A percentile compares a stretch with the other conserved stretches of the same genome.
Evolutionary conservation across 2,329 filamentous ascomycete genomes (phyloP).

Genomic region (Phyllosticta capitalensis): DNA sequence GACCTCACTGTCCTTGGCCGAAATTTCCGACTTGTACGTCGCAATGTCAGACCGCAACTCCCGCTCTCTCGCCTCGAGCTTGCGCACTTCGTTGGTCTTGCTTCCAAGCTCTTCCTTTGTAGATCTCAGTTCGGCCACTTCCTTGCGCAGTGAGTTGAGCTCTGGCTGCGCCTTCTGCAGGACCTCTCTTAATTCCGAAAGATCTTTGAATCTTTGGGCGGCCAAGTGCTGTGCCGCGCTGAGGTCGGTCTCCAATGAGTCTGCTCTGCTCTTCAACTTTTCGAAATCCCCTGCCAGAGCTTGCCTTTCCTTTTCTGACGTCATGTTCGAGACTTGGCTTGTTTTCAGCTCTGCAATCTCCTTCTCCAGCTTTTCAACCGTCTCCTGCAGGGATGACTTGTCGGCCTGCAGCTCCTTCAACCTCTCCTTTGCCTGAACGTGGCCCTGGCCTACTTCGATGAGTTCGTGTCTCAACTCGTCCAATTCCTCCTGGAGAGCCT

Average conservation of each 20-base stretch:
- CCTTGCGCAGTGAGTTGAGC: slow-evolving; percentile 65
- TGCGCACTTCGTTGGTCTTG: slow-evolving; percentile 55
- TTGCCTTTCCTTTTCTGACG: slow-evolving; percentile 43
- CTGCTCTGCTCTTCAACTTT: slow-evolving; percentile 59
- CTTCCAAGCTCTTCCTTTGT: slow-evolving; percentile 64
- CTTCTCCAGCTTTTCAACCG: slow-evolving; percentile 59
- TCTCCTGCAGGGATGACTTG: slow-evolving; percentile 55
- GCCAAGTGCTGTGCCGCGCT: slow-evolving; percentile 79
- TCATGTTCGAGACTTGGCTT: slow-evolving; percentile 36
- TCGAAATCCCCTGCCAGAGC: slow-evolving; percentile 57
- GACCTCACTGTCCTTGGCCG: slow-evolving; percentile 70
- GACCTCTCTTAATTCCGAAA: slow-evolving; percentile 69
- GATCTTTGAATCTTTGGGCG: slow-evolving; percentile 77
- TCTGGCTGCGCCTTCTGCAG: slow-evolving; percentile 82
- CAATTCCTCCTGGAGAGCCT: slow-evolving; percentile 75
- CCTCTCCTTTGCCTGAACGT: slow-evolving; percentile 72
- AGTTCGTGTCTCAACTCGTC: slow-evolving; percentile 74
- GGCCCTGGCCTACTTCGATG: slow-evolving; percentile 67
- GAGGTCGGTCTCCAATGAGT: slow-evolving; percentile 69
- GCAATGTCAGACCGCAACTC: slow-evolving; percentile 68
- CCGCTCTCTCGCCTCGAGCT: slow-evolving; percentile 73
- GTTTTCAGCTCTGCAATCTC: slow-evolving; percentile 53
- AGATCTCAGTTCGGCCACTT: slow-evolving; percentile 63
- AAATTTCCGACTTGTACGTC: slow-evolving; percentile 57
- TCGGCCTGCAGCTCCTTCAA: slow-evolving; percentile 60